phyloP scores from a whole-genome alignment of 1,139 yeast species.

The Magnusiomyces fungicola region DNA sequence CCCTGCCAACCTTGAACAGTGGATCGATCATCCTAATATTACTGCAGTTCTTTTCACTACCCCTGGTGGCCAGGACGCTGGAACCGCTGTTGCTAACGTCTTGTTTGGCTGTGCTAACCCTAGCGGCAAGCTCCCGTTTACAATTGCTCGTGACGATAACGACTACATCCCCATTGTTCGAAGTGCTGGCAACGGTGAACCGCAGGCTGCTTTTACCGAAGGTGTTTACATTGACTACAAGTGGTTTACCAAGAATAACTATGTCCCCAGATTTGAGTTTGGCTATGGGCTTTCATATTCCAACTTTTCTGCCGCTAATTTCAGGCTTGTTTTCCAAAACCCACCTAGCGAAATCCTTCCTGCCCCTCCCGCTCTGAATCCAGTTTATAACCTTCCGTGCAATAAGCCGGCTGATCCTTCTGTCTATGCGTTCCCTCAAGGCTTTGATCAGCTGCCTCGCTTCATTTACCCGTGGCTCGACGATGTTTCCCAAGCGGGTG shows the following conservation, averaged over 20 bases:
- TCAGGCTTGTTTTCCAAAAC: slow-evolving; percentile 35
- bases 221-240: slow-evolving; percentile 41
- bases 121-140: slow-evolving; percentile 56
- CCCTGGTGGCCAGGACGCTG: slow-evolving; percentile 53
- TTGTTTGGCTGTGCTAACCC: slow-evolving; percentile 56
- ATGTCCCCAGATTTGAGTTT: slow-evolving; percentile 53
- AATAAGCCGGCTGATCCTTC: slow-evolving; percentile 27
- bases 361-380: slow-evolving; percentile 33
- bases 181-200: slow-evolving; percentile 27
- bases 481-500: slow-evolving; percentile 18
- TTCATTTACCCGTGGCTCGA: slow-evolving; percentile 30
- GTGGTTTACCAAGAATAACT: slow-evolving; percentile 49
- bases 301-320: slow-evolving; percentile 35
- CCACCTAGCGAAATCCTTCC: slow-evolving; percentile 46
- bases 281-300: slow-evolving; percentile 58
- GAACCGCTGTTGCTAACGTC: slow-evolving; percentile 41
- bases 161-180: slow-evolving; percentile 46
- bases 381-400: not conserved
- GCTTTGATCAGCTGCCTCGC: slow-evolving; percentile 17
- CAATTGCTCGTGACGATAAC: slow-evolving; percentile 49
- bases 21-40: slow-evolving; percentile 52
- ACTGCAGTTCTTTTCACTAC: slow-evolving; percentile 51
- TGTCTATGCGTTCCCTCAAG: slow-evolving; percentile 48
- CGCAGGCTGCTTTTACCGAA: slow-evolving; percentile 38
- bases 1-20: slow-evolving; percentile 51